Evolutionary conservation across 306 rosid species (phyloP), one percentile per base, ranked within the genome.

Genomic region (Coriaria nepalensis): DNA sequence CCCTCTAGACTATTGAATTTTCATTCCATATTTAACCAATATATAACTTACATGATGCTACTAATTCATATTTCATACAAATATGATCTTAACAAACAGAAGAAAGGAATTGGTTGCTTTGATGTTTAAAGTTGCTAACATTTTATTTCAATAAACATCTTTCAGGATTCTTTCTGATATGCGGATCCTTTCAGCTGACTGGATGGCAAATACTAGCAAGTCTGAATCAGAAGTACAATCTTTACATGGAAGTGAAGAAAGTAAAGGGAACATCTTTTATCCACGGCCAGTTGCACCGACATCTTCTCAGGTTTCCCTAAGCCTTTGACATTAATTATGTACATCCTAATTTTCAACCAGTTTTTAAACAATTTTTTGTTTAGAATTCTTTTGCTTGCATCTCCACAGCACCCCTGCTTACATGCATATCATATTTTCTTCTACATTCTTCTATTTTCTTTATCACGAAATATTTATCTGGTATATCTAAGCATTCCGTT

Each of bases 251-350:
- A 83, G 95, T 52, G 97, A 84, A 66, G 97, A 88, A 63, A 81
- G 78, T 75, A 88, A 71, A 84, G 80, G 56, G 62, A 77, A 62
- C 68, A 61, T 83, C 55, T 88, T 88, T 63, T 78, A 72, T 68
- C 97, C 97, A 33, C 74, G 95, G 69, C 87, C 97, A 43, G 95
- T 88, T 66, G 97, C 95, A 53, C 97, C 95, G 52, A 88, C 97
- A 36, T 73, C 93, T 39, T 82, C 97, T 64, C 97, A 88, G 97
- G 97, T 88, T 57, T 73, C 56, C 44, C 33, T 44, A 36, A n/a
- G n/a, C 0, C 39, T 65, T 62, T 48, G 37, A 44, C 13, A 40
- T 13, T 41, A 39, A 40, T 12, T 32, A 7, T 6, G 40, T 6
- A 10, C n/a, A 42, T 5, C 45, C 11, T 13, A 45, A 7, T n/a